Evolutionary conservation across 2,329 filamentous ascomycete species (phyloP).

Genomic region (Knufia fluminis): DNA sequence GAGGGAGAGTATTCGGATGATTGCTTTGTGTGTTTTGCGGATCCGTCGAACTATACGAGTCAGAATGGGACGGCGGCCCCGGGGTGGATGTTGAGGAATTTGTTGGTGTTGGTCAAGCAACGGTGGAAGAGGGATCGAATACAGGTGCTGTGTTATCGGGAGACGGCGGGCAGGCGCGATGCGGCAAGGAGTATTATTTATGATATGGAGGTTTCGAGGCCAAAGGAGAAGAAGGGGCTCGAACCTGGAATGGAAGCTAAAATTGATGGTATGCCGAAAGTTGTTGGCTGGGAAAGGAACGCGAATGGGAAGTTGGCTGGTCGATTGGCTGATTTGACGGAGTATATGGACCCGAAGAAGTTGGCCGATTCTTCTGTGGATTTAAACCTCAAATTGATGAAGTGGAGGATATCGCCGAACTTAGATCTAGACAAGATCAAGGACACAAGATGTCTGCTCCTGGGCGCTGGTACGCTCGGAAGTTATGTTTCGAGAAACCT

Average conservation of each 20-base stretch:
- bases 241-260: slow-evolving; percentile 17
- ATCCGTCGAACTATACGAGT: slow-evolving; percentile 80
- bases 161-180: slow-evolving; percentile 67
- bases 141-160: slow-evolving; percentile 84
- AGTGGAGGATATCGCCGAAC: slow-evolving; percentile 88
- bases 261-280: slow-evolving; percentile 59
- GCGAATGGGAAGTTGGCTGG: slow-evolving; percentile 66
- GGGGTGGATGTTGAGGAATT: slow-evolving; percentile 85
- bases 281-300: slow-evolving; percentile 91
- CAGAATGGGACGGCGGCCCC: slow-evolving; percentile 91
- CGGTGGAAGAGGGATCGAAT: slow-evolving; percentile 67
- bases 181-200: slow-evolving; percentile 75
- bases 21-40: slow-evolving; percentile 75
- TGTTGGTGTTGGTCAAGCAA: slow-evolving; percentile 74
- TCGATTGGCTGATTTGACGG: slow-evolving; percentile 70
- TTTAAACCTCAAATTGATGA: slow-evolving; percentile 95
- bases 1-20: slow-evolving; percentile 60
- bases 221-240: slow-evolving; percentile 1
- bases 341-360: slow-evolving; percentile 82
- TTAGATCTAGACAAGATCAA: slow-evolving; percentile 85
- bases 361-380: slow-evolving; percentile 92
- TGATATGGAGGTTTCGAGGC: slow-evolving; percentile 37
- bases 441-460: slow-evolving; percentile 75
- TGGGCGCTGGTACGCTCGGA: slow-evolving; percentile 87
- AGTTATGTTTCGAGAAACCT: slow-evolving; percentile 88